Evolutionary conservation across 768 basidiomycete species (phyloP).

Genomic region (Pulveroboletus sp.): DNA sequence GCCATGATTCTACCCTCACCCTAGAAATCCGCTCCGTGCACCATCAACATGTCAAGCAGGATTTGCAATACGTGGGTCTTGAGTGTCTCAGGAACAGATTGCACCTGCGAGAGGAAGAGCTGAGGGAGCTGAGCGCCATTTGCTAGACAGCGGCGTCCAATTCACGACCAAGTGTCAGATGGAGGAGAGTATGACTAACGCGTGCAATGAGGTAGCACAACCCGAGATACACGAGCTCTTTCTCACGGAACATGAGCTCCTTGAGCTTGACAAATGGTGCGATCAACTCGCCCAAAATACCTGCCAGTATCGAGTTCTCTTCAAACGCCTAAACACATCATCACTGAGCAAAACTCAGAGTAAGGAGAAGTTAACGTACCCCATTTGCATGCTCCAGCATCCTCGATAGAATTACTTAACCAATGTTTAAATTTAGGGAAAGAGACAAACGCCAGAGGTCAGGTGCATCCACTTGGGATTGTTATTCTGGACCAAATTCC

Average conservation of each 20-base stretch:
- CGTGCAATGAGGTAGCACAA: too few relatives aligned
- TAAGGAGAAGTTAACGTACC: conserved; percentile 39
- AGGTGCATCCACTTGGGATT: conserved; percentile 50
- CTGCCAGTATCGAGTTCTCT: conserved; percentile 67
- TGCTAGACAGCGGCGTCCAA: conserved; percentile 9
- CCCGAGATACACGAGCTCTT: conserved; percentile 64
- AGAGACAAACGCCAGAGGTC: conserved; percentile 73
- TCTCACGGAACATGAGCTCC: conserved; percentile 62
- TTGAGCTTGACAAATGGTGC: conserved; percentile 88
- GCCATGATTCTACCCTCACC: conserved; percentile 38
- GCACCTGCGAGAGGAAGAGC: conserved; percentile 75
- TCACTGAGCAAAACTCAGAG: not conserved
- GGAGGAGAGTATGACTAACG: too few relatives aligned
- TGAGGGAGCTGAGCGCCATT: conserved; percentile 54
- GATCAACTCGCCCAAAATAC: conserved; percentile 73
- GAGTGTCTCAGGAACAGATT: conserved; percentile 58
- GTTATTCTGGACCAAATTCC: conserved; percentile 54
- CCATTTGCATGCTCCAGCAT: conserved; percentile 84
- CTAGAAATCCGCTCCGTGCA: conserved; percentile 67
- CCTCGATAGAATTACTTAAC: too few relatives aligned
- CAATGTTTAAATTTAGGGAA: too few relatives aligned
- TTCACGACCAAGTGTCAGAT: not conserved
- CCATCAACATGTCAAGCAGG: conserved; percentile 83
- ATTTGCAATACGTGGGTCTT: conserved; percentile 71
- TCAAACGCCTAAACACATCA: conserved; percentile 41